Percentiles rank a stretch among this genome's conserved stretches.
phyloP scores from a whole-genome alignment of 352 stramenopile genomes.

The Pythium pyrilobum region DNA sequence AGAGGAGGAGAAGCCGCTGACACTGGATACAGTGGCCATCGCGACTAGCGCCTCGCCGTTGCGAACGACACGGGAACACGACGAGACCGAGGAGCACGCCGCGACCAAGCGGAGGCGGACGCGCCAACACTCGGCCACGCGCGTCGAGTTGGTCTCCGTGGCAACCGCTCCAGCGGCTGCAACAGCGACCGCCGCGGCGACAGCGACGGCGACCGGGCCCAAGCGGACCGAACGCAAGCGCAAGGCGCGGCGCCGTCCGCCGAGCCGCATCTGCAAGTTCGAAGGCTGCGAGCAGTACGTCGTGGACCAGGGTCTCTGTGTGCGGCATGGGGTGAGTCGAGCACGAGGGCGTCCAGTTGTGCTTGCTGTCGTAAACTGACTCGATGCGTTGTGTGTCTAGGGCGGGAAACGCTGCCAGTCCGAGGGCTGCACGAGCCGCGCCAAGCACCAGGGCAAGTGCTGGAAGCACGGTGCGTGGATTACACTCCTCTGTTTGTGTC shows the following conservation, averaged over 20 bases:
- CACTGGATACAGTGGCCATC: too few species aligned
- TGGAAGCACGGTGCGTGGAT: slow-evolving; percentile 53
- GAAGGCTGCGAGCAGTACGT: slow-evolving; percentile 76
- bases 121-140: background rate
- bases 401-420: slow-evolving; percentile 60
- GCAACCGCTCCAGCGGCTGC: background rate
- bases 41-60: too few species aligned
- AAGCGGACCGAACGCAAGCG: slow-evolving; percentile 43
- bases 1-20: slow-evolving; percentile 6
- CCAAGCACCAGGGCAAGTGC: slow-evolving; percentile 68
- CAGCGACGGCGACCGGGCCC: background rate
- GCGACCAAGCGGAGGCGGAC: slow-evolving; percentile 8
- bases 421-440: slow-evolving; percentile 58
- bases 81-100: background rate
- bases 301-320: slow-evolving; percentile 69
- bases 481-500: background rate
- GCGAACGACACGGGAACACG: too few species aligned
- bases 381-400: slow-evolving; percentile 15
- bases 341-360: background rate
- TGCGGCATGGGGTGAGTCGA: slow-evolving; percentile 56
- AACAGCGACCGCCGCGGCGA: background rate
- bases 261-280: slow-evolving; percentile 67
- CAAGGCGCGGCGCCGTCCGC: slow-evolving; percentile 35
- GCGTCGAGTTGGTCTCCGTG: background rate
- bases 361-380: background rate